Evolutionary conservation across 352 stramenopile species (phyloP).

Genomic region (Globisporangium sylvaticum): DNA sequence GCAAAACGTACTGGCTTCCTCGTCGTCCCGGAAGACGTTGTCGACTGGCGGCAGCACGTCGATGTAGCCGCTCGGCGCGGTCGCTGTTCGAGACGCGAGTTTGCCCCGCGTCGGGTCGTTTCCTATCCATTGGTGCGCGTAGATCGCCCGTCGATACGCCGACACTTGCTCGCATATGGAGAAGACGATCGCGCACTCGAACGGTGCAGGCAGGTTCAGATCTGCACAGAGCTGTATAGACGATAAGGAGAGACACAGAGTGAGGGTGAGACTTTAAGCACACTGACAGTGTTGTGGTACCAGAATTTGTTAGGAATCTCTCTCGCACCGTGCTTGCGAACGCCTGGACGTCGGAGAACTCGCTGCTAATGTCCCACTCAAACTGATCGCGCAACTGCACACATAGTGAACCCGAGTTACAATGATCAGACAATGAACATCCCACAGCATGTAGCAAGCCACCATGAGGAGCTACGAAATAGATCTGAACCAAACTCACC

Average conservation of each 20-base stretch:
- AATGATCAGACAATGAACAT: neutral
- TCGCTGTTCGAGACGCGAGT: slow-evolving; percentile 16
- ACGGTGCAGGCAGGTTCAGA: slow-evolving; percentile 44
- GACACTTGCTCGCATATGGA: slow-evolving; percentile 71
- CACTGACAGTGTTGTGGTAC: neutral
- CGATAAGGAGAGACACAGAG: neutral
- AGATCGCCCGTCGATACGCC: slow-evolving; percentile 53
- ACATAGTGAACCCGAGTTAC: neutral
- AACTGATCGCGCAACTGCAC: slow-evolving; percentile 71
- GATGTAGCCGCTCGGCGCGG: slow-evolving; percentile 35
- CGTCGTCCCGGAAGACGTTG: slow-evolving; percentile 37
- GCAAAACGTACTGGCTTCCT: slow-evolving; percentile 33
- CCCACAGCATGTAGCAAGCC: neutral
- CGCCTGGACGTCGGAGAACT: slow-evolving; percentile 36
- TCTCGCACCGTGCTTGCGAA: slow-evolving; percentile 42
- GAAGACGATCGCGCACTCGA: slow-evolving; percentile 65
- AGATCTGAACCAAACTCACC: slow-evolving; percentile 20
- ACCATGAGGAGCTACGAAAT: neutral
- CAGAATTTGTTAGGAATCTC: neutral
- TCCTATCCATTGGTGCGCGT: slow-evolving; percentile 54
- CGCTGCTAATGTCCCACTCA: slow-evolving; percentile 70
- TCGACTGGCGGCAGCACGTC: slow-evolving; percentile 48
- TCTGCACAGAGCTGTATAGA: slow-evolving; percentile 42
- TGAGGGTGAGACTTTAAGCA: neutral
- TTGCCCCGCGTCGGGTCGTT: slow-evolving; percentile 29